phyloP scores from a whole-genome alignment of 1,139 yeast species.

The Saccharomyces uvarum region DNA sequence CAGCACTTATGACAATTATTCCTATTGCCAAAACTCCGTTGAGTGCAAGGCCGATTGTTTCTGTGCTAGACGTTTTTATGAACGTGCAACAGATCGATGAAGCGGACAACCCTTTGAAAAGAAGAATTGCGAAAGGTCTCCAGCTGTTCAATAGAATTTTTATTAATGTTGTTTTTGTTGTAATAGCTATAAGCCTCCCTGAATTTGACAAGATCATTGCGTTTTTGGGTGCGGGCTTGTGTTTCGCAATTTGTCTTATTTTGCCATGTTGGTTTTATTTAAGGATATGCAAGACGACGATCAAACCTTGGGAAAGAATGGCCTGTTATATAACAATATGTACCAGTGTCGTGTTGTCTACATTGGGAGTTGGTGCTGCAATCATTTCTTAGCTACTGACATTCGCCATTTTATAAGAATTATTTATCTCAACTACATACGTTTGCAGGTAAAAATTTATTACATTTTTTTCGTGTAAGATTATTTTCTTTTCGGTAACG shows the following conservation, averaged over 20 bases:
- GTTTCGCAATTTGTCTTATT: constrained; percentile 72
- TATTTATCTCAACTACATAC: not conserved
- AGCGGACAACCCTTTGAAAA: constrained; percentile 10
- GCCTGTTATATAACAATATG: constrained; percentile 42
- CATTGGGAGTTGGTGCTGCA: constrained; percentile 44
- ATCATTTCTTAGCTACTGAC: constrained; percentile 30
- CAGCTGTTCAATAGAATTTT: constrained; percentile 31
- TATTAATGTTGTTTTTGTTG: constrained; percentile 39
- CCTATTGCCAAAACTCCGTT: constrained; percentile 87
- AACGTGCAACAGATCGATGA: constrained; percentile 32
- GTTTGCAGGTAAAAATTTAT: not conserved
- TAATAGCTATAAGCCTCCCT: constrained; percentile 54
- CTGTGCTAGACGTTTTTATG: constrained; percentile 49
- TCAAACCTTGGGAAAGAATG: constrained; percentile 36
- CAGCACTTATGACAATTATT: constrained; percentile 66
- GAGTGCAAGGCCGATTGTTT: constrained; percentile 77
- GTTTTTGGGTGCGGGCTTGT: constrained; percentile 72
- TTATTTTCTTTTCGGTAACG: not conserved
- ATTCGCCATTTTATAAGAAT: not conserved
- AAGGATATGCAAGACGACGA: constrained; percentile 42
- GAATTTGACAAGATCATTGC: constrained; percentile 80
- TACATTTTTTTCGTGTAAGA: not conserved
- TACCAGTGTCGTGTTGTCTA: constrained; percentile 41
- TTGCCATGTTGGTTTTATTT: constrained; percentile 70
- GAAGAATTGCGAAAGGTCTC: constrained; percentile 12